Conservation (phyloP, 106 monocot species). For the Platanthera zijinensis region DNA sequence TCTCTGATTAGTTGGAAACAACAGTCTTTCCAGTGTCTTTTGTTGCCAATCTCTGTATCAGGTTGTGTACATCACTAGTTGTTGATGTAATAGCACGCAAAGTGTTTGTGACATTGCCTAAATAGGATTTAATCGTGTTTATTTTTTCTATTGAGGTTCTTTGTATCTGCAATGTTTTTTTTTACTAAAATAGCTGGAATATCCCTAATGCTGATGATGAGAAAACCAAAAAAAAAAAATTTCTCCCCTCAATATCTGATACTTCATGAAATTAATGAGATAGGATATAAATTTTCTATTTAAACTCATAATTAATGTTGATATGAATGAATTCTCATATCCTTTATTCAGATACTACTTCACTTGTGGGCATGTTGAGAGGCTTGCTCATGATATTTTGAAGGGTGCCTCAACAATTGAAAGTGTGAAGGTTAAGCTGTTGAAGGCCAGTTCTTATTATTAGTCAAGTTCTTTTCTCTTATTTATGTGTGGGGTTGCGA, state of each 20-base stretch:
- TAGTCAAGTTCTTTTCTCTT: background rate
- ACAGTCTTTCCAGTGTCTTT: background rate
- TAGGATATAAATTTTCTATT: background rate
- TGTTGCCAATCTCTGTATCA: background rate
- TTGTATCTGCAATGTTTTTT: background rate
- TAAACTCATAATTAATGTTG: background rate
- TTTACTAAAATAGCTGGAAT: background rate
- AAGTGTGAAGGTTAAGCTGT: slow-evolving; percentile 26
- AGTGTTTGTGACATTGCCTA: background rate
- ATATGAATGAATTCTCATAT: background rate
- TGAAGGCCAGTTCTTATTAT: slow-evolving; percentile 16
- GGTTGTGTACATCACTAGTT: background rate
- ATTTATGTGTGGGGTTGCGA: too few relatives aligned
- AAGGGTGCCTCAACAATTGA: slow-evolving; percentile 31
- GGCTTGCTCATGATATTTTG: slow-evolving; percentile 21
- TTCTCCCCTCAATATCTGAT: background rate
- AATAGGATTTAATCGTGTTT: background rate
- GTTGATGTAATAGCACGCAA: background rate
- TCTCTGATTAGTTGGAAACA: background rate
- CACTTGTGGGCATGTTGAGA: slow-evolving; percentile 30
- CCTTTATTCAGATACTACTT: slow-evolving; percentile 20
- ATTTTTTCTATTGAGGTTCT: background rate
- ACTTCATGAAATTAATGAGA: background rate
- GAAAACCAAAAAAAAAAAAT: background rate
- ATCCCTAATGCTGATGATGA: background rate